phyloP scores from a whole-genome alignment of 164 flowering plant species.

The Macadamia tetraphylla region DNA sequence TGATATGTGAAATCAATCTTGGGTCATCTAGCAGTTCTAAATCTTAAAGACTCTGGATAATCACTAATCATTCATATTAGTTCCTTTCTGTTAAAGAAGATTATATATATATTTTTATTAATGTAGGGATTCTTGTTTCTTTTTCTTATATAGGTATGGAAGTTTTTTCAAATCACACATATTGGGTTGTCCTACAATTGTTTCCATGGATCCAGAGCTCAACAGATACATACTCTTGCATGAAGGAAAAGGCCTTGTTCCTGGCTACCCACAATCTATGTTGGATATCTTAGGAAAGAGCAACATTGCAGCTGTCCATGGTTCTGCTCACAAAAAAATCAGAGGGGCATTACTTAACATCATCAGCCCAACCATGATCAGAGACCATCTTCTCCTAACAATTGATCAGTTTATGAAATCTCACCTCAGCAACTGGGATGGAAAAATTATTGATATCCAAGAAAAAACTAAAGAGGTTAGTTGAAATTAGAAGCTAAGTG shows the following conservation, averaged over 20 bases:
- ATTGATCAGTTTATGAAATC: conserved; percentile 81
- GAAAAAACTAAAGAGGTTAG: conserved; percentile 84
- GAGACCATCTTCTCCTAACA: conserved; percentile 60
- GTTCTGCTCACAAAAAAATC: conserved; percentile 71
- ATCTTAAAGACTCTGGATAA: not conserved
- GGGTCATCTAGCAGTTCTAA: not conserved
- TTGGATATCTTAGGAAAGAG: conserved; percentile 72
- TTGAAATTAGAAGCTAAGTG: not conserved
- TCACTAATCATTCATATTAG: not conserved
- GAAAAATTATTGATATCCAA: conserved; percentile 62
- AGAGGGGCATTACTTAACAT: conserved; percentile 83
- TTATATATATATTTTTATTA: not conserved
- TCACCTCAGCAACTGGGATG: conserved; percentile 64
- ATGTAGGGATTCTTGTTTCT: not conserved
- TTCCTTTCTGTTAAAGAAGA: not conserved
- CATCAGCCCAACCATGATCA: conserved; percentile 64
- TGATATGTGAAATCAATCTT: not conserved
- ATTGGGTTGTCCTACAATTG: conserved; percentile 80
- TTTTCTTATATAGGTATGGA: conserved; percentile 54
- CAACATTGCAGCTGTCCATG: conserved; percentile 91
- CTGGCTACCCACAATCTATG: conserved; percentile 97
- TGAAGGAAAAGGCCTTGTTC: conserved; percentile 84
- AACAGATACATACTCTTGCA: conserved; percentile 81
- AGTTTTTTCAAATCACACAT: conserved; percentile 84
- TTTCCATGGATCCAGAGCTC: conserved; percentile 96